phyloP scores from a whole-genome alignment of 2,329 filamentous ascomycete species.

The Aspergillus flavus region DNA sequence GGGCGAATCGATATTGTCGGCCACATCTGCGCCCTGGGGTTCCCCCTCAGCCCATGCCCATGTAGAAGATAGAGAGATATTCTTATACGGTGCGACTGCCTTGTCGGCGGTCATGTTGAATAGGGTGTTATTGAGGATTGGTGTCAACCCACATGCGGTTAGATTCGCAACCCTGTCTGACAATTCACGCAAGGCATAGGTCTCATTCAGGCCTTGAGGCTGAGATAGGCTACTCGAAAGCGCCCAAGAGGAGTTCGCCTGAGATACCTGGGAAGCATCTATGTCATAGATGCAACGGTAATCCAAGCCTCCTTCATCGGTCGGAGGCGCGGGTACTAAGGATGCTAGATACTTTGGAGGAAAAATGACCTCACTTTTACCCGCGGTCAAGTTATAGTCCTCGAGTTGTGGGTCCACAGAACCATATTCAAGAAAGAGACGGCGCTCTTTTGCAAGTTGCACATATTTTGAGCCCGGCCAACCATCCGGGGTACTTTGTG shows the following conservation, averaged over 20 bases:
- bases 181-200: slow-evolving; percentile 33
- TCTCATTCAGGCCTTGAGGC: slow-evolving; percentile 28
- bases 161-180: slow-evolving; percentile 41
- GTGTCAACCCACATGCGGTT: slow-evolving; percentile 63
- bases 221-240: slow-evolving; percentile 32
- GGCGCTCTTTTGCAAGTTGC: slow-evolving; percentile 56
- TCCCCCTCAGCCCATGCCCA: slow-evolving; percentile 65
- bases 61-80: slow-evolving; percentile 53
- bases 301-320: slow-evolving; percentile 45
- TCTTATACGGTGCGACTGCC: slow-evolving; percentile 51
- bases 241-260: slow-evolving; percentile 59
- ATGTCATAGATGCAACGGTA: slow-evolving; percentile 59
- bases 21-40: slow-evolving; percentile 52
- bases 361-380: slow-evolving; percentile 58
- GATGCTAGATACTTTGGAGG: slow-evolving; percentile 47
- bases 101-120: slow-evolving; percentile 54
- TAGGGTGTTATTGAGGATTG: slow-evolving; percentile 60
- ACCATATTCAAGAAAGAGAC: slow-evolving; percentile 60
- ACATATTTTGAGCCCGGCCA: slow-evolving; percentile 66
- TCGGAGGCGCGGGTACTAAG: slow-evolving; percentile 35
- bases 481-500: slow-evolving; percentile 57
- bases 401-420: slow-evolving; percentile 59
- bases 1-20: slow-evolving; percentile 25
- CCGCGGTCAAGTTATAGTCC: slow-evolving; percentile 55
- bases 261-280: slow-evolving; percentile 42